These are phyloP conservation scores for Xanthoconium purpureum DNA, from an alignment of 768 basidiomycete species.

Conservation along the genomic window DNA sequence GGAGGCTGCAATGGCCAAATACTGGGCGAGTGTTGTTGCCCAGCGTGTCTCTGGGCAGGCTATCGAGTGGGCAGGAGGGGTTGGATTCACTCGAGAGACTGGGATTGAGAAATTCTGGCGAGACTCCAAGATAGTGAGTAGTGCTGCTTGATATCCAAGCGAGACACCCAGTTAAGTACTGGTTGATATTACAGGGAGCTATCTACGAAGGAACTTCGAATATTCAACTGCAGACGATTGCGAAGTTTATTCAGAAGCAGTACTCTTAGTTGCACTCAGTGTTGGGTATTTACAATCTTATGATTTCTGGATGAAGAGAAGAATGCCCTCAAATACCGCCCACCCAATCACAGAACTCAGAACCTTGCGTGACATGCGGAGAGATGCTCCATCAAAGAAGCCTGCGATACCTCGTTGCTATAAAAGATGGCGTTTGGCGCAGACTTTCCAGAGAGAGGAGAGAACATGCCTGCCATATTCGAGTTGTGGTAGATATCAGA, in stretches of 20 bases:
- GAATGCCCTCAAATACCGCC: constrained; percentile 82
- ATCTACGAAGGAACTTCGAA: constrained; percentile 98
- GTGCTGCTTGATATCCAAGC: background rate
- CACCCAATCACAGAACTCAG: constrained; percentile 88
- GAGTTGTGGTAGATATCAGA: constrained; percentile 56
- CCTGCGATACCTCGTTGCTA: constrained; percentile 79
- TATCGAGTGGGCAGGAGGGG: constrained; percentile 95
- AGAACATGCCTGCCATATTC: constrained; percentile 64
- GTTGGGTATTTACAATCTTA: constrained; percentile 5
- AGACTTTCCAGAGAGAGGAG: background rate
- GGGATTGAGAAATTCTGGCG: constrained; percentile 97
- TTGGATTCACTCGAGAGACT: constrained; percentile 90
- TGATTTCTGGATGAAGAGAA: constrained; percentile 52
- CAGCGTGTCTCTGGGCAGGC: constrained; percentile 84
- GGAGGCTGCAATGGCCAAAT: constrained; percentile 99
- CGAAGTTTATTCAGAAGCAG: constrained; percentile 85
- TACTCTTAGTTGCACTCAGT: constrained; percentile 47
- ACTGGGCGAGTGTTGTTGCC: constrained; percentile 84
- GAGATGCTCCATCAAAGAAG: constrained; percentile 82
- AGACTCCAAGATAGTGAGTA: constrained; percentile 90
- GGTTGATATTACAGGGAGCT: constrained; percentile 54
- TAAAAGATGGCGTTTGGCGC: background rate
- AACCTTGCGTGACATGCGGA: constrained; percentile 84
- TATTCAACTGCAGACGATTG: constrained; percentile 95
- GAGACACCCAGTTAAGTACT: constrained; percentile 2